A percentile compares a stretch with the other conserved stretches of the same genome.
These are phyloP conservation scores for Cladophialophora psammophila DNA, from an alignment of 2,329 filamentous ascomycete genomes.

Conservation along the genomic window DNA sequence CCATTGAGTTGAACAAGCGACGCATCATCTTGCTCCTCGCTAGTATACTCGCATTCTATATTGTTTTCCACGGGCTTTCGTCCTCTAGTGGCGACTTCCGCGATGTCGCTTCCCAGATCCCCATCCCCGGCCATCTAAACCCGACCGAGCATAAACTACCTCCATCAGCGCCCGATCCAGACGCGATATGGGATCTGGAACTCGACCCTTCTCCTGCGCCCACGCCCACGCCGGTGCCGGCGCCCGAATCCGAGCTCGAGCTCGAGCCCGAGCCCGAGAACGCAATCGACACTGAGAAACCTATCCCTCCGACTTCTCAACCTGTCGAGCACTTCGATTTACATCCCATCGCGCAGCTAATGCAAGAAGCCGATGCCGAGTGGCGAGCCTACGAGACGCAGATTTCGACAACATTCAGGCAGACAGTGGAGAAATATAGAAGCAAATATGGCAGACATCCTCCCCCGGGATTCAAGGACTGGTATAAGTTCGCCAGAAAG, in stretches of 20 bases:
- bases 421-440: conserved; percentile 50
- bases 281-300: neutral
- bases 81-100: conserved; percentile 18
- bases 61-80: conserved; percentile 38
- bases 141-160: conserved; percentile 31
- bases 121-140: conserved; percentile 23
- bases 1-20: conserved; percentile 41
- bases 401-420: conserved; percentile 48
- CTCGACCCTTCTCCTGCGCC: conserved; percentile 17
- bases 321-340: conserved; percentile 36
- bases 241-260: conserved; percentile 7
- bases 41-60: conserved; percentile 35
- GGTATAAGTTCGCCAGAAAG: conserved; percentile 50
- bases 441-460: conserved; percentile 50
- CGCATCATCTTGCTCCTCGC: conserved; percentile 40
- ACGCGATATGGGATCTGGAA: conserved; percentile 32
- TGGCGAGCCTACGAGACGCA: conserved; percentile 46
- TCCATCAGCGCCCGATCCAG: conserved; percentile 24
- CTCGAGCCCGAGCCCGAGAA: conserved; percentile 7
- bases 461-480: conserved; percentile 50
- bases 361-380: conserved; percentile 46
- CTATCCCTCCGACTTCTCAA: conserved; percentile 13
- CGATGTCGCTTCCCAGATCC: conserved; percentile 30
- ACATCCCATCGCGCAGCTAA: conserved; percentile 47
- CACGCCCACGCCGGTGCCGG: conserved; percentile 7